These are phyloP conservation scores for Coniochaeta sp. DNA, from an alignment of 2,329 filamentous ascomycete genomes.

Conservation along the genomic window DNA sequence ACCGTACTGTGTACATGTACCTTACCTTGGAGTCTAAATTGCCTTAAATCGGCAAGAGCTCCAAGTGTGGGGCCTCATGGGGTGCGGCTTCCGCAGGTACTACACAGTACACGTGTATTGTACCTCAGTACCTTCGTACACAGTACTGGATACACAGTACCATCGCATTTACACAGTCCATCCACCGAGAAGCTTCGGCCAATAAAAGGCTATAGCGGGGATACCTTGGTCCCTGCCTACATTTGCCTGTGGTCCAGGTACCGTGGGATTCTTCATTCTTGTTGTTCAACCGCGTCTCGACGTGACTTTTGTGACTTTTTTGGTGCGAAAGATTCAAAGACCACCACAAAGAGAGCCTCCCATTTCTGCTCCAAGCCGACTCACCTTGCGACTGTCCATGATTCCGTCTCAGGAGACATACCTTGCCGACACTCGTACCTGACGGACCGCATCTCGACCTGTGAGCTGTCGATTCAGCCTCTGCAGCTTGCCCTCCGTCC, in stretches of 20 bases:
- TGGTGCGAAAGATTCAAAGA: too few species aligned
- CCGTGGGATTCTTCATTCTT: background rate
- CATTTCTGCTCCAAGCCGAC: background rate
- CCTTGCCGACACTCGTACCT: background rate
- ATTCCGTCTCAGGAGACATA: background rate
- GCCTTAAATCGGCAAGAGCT: too few species aligned
- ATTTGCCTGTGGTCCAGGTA: too few species aligned
- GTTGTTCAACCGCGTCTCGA: slow-evolving; percentile 1
- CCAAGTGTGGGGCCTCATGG: too few species aligned
- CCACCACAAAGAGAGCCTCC: background rate
- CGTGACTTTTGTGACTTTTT: background rate
- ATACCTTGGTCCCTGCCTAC: background rate
- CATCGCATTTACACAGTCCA: too few species aligned
- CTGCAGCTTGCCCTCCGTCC: background rate
- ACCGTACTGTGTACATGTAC: too few species aligned
- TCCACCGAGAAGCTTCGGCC: background rate
- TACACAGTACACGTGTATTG: too few species aligned
- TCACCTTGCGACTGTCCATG: background rate
- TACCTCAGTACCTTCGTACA: too few species aligned
- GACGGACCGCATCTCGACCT: background rate
- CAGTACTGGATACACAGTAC: too few species aligned
- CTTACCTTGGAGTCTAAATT: too few species aligned
- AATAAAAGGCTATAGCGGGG: background rate
- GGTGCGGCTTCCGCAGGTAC: too few species aligned
- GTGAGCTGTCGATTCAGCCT: background rate